These are phyloP conservation scores for Pichia sp. DNA, from an alignment of 1,139 yeast genomes.

Conservation along the genomic window DNA sequence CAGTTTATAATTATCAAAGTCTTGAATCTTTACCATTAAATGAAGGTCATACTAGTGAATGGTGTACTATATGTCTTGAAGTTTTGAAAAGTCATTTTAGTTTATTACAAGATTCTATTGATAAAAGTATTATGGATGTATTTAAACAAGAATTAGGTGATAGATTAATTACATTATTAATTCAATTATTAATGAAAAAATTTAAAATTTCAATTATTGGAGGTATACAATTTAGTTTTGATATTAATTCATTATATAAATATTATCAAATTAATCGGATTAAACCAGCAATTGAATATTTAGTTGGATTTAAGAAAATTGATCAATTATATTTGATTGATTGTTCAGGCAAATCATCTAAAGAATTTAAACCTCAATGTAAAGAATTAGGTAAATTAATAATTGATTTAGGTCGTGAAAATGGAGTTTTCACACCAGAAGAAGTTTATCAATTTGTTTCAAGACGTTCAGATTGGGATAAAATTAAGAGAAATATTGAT, in stretches of 20 bases:
- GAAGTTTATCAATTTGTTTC: slow-evolving; percentile 91
- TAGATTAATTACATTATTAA: slow-evolving; percentile 69
- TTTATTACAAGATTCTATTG: slow-evolving; percentile 76
- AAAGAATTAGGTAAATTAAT: slow-evolving; percentile 80
- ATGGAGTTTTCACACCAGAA: slow-evolving; percentile 87
- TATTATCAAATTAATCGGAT: slow-evolving; percentile 62
- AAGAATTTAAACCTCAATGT: slow-evolving; percentile 54
- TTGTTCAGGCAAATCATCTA: slow-evolving; percentile 13
- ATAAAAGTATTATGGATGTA: slow-evolving; percentile 80
- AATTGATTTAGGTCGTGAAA: slow-evolving; percentile 77
- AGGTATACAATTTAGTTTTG: slow-evolving; percentile 70
- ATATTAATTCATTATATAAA: slow-evolving; percentile 68
- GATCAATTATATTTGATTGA: slow-evolving; percentile 79
- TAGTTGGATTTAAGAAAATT: slow-evolving; percentile 74
- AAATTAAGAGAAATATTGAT: slow-evolving; percentile 74
- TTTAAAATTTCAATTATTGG: slow-evolving; percentile 73
- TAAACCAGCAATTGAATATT: slow-evolving; percentile 65
- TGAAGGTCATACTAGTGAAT: slow-evolving; percentile 47
- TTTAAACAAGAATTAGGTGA: slow-evolving; percentile 93
- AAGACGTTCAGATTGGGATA: slow-evolving; percentile 79
- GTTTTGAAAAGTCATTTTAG: slow-evolving; percentile 70
- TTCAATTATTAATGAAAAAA: slow-evolving; percentile 63
- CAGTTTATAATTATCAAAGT: slow-evolving; percentile 32
- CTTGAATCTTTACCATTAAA: slow-evolving; percentile 18
- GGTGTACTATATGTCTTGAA: slow-evolving; percentile 58